These are phyloP conservation scores for Juncus inflexus DNA, from an alignment of 176 grass and related monocot genomes.

Conservation along the genomic window DNA sequence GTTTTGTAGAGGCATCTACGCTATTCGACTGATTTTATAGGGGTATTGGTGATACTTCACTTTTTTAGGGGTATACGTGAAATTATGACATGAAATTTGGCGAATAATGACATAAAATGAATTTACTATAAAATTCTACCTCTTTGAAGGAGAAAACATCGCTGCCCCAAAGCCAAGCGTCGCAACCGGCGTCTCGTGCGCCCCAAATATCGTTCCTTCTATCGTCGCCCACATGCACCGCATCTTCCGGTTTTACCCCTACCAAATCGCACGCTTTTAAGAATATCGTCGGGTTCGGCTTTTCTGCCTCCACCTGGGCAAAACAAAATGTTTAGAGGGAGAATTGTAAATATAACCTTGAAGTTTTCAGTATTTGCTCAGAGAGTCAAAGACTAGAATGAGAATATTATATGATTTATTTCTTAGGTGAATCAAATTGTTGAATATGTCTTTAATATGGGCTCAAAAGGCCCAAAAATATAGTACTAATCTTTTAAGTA, in stretches of 20 bases:
- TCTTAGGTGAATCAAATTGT: no score
- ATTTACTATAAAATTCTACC: constrained; percentile 28
- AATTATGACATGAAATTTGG: background rate
- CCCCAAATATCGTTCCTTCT: constrained; percentile 94
- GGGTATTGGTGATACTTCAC: no score
- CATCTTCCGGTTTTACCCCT: constrained; percentile 81
- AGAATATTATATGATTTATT: no score
- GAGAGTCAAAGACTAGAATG: no score
- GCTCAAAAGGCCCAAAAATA: no score
- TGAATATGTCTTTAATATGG: no score
- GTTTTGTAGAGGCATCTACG: background rate
- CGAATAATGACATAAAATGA: background rate
- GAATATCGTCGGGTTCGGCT: constrained; percentile 97
- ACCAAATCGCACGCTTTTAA: constrained; percentile 81
- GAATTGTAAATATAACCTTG: no score
- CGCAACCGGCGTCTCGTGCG: constrained; percentile 91
- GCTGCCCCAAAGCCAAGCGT: constrained; percentile 94
- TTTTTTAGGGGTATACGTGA: background rate
- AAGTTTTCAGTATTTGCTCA: no score
- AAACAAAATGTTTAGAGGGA: no score
- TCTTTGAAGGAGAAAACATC: constrained; percentile 96
- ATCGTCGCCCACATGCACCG: constrained; percentile 91
- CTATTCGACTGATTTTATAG: background rate
- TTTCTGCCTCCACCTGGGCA: constrained; percentile 72
- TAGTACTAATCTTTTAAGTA: no score